These are phyloP conservation scores for Lachnellula arida DNA, from an alignment of 2,329 filamentous ascomycete genomes.

Conservation along the genomic window DNA sequence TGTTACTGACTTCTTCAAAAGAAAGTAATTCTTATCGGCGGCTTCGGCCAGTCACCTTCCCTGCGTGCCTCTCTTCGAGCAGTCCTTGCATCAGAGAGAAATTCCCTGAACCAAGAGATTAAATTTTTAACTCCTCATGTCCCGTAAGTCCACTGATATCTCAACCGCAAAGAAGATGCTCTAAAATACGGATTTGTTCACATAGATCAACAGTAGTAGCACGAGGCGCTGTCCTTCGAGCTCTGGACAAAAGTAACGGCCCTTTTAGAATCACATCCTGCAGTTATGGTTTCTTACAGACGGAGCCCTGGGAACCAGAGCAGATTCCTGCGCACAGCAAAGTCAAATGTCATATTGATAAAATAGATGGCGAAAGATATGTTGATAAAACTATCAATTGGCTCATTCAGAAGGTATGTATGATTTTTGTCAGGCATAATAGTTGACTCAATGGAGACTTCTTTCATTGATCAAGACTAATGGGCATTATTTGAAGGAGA, in stretches of 20 bases:
- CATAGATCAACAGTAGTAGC: background rate
- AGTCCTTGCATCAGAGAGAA: slow-evolving; percentile 1
- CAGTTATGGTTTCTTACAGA: slow-evolving; percentile 5
- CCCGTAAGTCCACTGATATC: slow-evolving; percentile 2
- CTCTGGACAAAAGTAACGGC: slow-evolving; percentile 3
- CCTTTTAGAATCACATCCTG: background rate
- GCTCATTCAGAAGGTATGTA: too few relatives aligned
- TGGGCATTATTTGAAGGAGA: too few relatives aligned
- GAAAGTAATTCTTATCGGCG: slow-evolving; percentile 26
- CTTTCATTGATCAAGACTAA: too few relatives aligned
- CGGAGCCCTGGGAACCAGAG: background rate
- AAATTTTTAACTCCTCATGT: background rate
- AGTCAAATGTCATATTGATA: background rate
- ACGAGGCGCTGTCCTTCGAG: slow-evolving; percentile 2
- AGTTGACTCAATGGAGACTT: too few relatives aligned
- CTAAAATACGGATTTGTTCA: background rate
- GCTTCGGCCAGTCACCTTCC: slow-evolving; percentile 21
- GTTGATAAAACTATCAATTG: background rate
- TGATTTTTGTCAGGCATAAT: too few relatives aligned
- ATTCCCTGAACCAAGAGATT: slow-evolving; percentile 5
- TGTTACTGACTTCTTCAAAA: background rate
- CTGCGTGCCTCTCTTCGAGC: slow-evolving; percentile 1
- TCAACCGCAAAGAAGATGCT: too few relatives aligned
- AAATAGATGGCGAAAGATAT: slow-evolving; percentile 2
- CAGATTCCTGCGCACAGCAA: background rate